Evolutionary conservation across 139 green algal species (phyloP), one percentile per base, ranked within the genome.

Genomic region (Spirogloea muscicola): DNA sequence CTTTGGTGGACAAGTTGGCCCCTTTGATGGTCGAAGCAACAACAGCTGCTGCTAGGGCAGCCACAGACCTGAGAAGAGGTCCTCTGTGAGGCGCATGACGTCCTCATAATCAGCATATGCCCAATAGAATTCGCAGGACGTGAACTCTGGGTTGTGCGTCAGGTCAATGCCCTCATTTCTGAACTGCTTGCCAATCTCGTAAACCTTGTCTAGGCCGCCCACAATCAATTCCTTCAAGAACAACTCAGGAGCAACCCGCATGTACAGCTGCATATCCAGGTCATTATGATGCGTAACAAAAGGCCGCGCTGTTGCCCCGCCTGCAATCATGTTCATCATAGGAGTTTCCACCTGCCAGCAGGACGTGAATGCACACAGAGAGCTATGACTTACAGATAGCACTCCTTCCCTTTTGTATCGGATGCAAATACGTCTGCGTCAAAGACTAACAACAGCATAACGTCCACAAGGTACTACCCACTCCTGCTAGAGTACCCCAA

Each of bases 131-230:
- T 99, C 95, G 74, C 89, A 94, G 5, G 94, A 97, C 16, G 95
- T 99, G 84, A 99, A 99, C 89, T 99, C 95, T 9, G 95, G 95
- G 84, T 99, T 99, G 90, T 99, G 95, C n/a, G 95, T 99, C 61
- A 98, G 77, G 86, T 99, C 95, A 59, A 98, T 98, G 82, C 93
- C 91, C 88, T 98, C 93, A 61, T 97, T 97, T n/a, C 84, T 61
- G 70, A 89, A 89, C 83, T 89, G 84, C 38, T 82, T 79, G 33
- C 84, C 84, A 43, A 89, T 89, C 68, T 89, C 84, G 75, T 96
- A 97, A 77, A 98, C 94, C 29, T 93, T 89, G 71, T 99, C 95
- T 58, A 98, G 77, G 55, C 95, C 95, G 21, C 95, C 95, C 51
- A 99, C 94, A 4, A 98, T 90, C 21, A 98, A 89, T 92, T 81